These are phyloP conservation scores for Periconia macrospinosa DNA, from an alignment of 2,329 filamentous ascomycete genomes.

Conservation along the genomic window DNA sequence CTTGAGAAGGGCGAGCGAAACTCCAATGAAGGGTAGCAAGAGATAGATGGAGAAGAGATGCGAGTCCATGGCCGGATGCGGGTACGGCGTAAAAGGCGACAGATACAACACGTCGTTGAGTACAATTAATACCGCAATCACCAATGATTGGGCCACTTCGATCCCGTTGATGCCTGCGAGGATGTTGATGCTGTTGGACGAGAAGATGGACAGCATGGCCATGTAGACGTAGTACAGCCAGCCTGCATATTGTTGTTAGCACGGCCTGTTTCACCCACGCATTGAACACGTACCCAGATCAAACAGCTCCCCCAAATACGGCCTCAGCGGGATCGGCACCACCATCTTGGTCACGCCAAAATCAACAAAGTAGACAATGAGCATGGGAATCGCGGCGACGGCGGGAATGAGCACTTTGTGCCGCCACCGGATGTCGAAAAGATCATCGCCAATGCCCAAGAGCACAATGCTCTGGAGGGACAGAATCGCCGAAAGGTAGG, in stretches of 20 bases:
- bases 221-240: conserved; percentile 90
- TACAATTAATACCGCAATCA: conserved; percentile 80
- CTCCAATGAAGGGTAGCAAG: conserved; percentile 89
- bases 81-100: conserved; percentile 69
- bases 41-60: conserved; percentile 97
- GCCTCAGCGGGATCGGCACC: conserved; percentile 80
- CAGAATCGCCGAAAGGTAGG: conserved; percentile 90
- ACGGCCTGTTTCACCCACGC: conserved; percentile 1
- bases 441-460: conserved; percentile 90
- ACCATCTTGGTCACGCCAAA: conserved; percentile 97
- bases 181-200: conserved; percentile 98
- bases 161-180: conserved; percentile 99
- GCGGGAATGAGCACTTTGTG: conserved; percentile 99
- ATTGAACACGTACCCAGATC: conserved; percentile 61
- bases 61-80: conserved; percentile 91
- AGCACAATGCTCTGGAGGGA: conserved; percentile 89
- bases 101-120: conserved; percentile 90
- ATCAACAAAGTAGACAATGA: conserved; percentile 97
- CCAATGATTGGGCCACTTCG: conserved; percentile 90
- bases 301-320: conserved; percentile 81
- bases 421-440: conserved; percentile 97
- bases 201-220: conserved; percentile 95
- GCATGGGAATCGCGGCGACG: conserved; percentile 87
- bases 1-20: conserved; percentile 79
- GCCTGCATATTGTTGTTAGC: conserved; percentile 35